phyloP scores from a whole-genome alignment of 805 yeast species.

The Ogataea minuta region DNA sequence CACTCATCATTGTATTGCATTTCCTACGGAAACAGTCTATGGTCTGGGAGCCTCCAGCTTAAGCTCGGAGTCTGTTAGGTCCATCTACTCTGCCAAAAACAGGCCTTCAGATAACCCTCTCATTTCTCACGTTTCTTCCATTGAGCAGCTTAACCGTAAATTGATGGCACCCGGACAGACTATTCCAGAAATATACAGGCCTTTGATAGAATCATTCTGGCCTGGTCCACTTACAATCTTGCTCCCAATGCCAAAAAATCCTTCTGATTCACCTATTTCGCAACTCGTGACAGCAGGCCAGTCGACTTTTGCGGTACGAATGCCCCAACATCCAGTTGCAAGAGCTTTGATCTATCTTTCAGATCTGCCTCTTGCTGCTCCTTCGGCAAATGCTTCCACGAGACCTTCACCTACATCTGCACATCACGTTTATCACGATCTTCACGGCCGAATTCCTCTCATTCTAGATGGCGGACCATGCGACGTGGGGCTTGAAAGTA shows the following conservation, averaged over 20 bases:
- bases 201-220: conserved; percentile 74
- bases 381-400: conserved; percentile 96
- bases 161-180: conserved; percentile 43
- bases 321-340: conserved; percentile 86
- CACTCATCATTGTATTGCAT: conserved; percentile 70
- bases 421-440: conserved; percentile 76
- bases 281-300: conserved; percentile 81
- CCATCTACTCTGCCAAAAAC: conserved; percentile 84
- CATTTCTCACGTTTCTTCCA: conserved; percentile 83
- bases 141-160: conserved; percentile 63
- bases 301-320: conserved; percentile 85
- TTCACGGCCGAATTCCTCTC: conserved; percentile 74
- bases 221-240: conserved; percentile 94
- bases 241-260: conserved; percentile 51
- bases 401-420: conserved; percentile 93
- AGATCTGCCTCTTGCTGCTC: conserved; percentile 93
- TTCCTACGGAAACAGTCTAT: conserved; percentile 97
- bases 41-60: conserved; percentile 91
- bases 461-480: conserved; percentile 92
- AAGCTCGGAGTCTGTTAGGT: conserved; percentile 65
- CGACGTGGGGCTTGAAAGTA: conserved; percentile 86
- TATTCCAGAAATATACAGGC: conserved; percentile 67
- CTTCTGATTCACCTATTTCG: conserved; percentile 51
- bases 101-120: conserved; percentile 95
- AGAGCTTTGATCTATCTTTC: conserved; percentile 82